Percentiles rank a stretch among this genome's conserved stretches.
Conservation (phyloP, 495 filamentous ascomycete species). For the Aspergillus steynii region DNA sequence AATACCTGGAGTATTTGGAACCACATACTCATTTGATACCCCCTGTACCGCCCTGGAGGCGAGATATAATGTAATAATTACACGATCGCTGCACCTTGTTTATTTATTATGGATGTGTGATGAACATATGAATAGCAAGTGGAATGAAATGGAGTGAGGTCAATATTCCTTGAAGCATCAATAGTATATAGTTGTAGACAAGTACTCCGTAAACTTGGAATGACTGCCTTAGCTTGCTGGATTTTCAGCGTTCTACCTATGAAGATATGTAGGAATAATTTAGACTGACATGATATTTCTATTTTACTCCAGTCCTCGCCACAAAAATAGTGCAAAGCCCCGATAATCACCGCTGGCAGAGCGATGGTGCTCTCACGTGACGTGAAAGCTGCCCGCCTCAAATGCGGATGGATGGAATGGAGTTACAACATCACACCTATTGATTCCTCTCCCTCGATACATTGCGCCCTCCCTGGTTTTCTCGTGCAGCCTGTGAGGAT, state of each 20-base stretch:
- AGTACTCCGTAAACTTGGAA: too few relatives aligned
- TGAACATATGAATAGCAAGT: constrained; percentile 2
- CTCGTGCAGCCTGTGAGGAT: background rate
- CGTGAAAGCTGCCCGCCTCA: background rate
- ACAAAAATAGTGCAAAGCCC: too few relatives aligned
- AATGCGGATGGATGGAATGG: background rate
- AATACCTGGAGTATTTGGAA: constrained; percentile 1
- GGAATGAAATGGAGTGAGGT: background rate
- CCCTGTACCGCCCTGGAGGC: constrained; percentile 7
- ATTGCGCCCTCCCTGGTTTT: background rate
- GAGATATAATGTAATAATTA: constrained; percentile 11
- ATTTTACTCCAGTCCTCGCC: too few relatives aligned
- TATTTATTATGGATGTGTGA: background rate
- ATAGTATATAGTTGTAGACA: too few relatives aligned
- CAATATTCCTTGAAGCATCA: background rate
- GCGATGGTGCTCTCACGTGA: background rate
- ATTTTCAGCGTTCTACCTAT: too few relatives aligned
- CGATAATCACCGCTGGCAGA: too few relatives aligned
- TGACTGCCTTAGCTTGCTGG: too few relatives aligned
- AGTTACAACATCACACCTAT: background rate
- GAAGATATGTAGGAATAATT: too few relatives aligned
- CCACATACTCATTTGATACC: constrained; percentile 13
- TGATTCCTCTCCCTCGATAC: background rate
- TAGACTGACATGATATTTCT: too few relatives aligned
- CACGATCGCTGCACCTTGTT: background rate